Conservation (phyloP, 2,329 filamentous ascomycete species). For the Arthrobotrys megalospora region DNA sequence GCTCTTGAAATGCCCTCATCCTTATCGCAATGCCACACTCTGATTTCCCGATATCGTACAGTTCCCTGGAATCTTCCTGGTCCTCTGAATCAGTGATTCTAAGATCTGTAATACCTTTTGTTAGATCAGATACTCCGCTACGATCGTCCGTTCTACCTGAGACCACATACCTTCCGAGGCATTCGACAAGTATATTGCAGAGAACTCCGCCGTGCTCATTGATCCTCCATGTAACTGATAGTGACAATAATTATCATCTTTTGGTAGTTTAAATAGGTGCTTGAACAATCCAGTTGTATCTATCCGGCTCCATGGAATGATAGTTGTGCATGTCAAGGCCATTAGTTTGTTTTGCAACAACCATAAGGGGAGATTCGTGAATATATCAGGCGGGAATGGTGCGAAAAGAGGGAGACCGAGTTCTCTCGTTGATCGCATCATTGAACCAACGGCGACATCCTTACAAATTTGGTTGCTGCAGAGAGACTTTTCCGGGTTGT, state of each 20-base stretch:
- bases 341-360: constrained; percentile 21
- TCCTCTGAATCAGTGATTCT: constrained; percentile 19
- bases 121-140: too few species aligned
- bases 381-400: constrained; percentile 14
- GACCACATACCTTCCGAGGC: constrained; percentile 16
- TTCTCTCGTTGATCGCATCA: constrained; percentile 37
- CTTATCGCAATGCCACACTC: constrained; percentile 24
- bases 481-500: neutral
- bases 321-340: constrained; percentile 28
- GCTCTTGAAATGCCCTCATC: constrained; percentile 19
- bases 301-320: constrained; percentile 29
- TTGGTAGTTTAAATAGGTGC: constrained; percentile 30
- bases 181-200: constrained; percentile 28
- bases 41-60: constrained; percentile 22
- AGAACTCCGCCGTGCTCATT: constrained; percentile 18
- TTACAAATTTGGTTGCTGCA: constrained; percentile 22
- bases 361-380: constrained; percentile 28
- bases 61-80: neutral
- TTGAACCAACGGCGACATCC: constrained; percentile 18
- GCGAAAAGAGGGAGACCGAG: constrained; percentile 18
- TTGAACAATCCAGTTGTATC: constrained; percentile 27
- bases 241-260: constrained; percentile 30
- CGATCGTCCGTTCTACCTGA: too few species aligned
- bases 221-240: constrained; percentile 25
- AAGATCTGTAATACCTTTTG: neutral